These are phyloP conservation scores for Astragalus membranaceus DNA, from an alignment of 306 rosid species.

Conservation along the genomic window DNA sequence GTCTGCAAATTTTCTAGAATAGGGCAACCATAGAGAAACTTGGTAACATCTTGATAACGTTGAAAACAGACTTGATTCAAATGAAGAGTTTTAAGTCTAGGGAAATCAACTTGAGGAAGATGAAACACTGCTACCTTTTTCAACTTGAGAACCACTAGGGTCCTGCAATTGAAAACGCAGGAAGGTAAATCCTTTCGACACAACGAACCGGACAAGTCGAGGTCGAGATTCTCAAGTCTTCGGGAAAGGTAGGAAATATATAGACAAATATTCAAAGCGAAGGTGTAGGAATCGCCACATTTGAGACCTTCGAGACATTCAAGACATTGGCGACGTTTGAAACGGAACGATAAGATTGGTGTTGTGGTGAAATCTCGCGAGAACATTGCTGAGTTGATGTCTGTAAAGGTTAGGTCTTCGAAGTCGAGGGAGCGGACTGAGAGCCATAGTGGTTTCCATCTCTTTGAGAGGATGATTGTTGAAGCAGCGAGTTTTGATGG, in stretches of 20 bases:
- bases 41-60: neutral
- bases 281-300: no score
- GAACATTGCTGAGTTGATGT: neutral
- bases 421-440: neutral
- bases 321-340: neutral
- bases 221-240: neutral
- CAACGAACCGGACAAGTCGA: no score
- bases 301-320: no score
- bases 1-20: neutral
- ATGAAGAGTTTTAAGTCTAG: neutral
- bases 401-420: neutral
- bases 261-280: no score
- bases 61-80: neutral
- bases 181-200: neutral
- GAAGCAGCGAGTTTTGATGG: neutral
- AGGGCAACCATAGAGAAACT: neutral
- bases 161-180: neutral
- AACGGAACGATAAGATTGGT: neutral
- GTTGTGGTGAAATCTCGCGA: neutral
- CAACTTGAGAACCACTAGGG: neutral
- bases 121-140: neutral
- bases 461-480: slow-evolving; percentile 22
- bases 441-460: slow-evolving; percentile 23
- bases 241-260: neutral
- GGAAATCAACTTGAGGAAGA: neutral